Evolutionary conservation across 371 early-diverging fungal species (phyloP).

Genomic region (Lichtheimia corymbifera): DNA sequence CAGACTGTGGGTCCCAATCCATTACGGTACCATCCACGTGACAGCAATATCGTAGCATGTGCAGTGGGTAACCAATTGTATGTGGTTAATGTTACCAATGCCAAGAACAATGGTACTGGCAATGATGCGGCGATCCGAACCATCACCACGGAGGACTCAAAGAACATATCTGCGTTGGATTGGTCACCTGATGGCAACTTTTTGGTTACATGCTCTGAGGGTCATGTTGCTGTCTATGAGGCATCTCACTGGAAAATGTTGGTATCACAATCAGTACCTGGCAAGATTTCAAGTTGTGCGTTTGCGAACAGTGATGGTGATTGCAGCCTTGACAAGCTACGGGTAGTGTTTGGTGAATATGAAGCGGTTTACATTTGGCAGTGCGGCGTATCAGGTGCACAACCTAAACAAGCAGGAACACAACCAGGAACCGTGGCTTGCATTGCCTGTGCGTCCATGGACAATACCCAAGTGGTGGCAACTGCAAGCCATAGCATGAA

Average conservation of each 20-base stretch:
- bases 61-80: constrained; percentile 51
- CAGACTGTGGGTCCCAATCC: constrained; percentile 46
- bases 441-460: constrained; percentile 31
- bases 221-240: constrained; percentile 56
- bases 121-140: constrained; percentile 30
- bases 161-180: constrained; percentile 53
- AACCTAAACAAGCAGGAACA: constrained; percentile 34
- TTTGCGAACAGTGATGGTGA: constrained; percentile 32
- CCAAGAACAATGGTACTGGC: constrained; percentile 24
- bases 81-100: constrained; percentile 45
- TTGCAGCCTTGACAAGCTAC: constrained; percentile 26
- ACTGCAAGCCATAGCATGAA: constrained; percentile 38
- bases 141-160: constrained; percentile 46
- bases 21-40: constrained; percentile 56
- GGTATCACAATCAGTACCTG: constrained; percentile 20
- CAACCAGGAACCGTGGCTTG: constrained; percentile 43
- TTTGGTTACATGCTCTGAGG: constrained; percentile 61
- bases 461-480: constrained; percentile 36
- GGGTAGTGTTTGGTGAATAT: constrained; percentile 58
- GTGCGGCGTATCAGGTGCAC: constrained; percentile 37
- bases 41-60: constrained; percentile 45
- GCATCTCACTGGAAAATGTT: constrained; percentile 48
- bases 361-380: constrained; percentile 62
- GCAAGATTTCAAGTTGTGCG: constrained; percentile 50
- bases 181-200: constrained; percentile 66